Base-by-base conservation (phyloP, 2,329 filamentous ascomycete genomes). In the Penicillium sp. region DNA sequence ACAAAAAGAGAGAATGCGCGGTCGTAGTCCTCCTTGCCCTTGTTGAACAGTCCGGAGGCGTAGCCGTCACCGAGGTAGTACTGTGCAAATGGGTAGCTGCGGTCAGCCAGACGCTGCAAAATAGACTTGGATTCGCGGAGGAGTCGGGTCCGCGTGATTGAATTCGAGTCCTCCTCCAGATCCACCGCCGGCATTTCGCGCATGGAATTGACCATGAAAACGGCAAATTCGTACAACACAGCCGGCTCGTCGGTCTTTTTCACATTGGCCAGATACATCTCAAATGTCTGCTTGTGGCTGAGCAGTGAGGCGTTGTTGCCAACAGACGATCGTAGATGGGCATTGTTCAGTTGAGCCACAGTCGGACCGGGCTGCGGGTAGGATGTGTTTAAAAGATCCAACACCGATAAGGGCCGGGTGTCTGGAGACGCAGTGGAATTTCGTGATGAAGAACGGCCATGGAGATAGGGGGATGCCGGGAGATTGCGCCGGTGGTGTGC, bases 31-130 rank as follows among this genome's bases (percentile, higher is more conserved):
- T 88, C 83, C 61, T 91, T 94, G 47, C 88, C 87, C 66, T 96
- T 97, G 70, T 82, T 94, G 68, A 98, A 97, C 16, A 98, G 74
- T 0, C 93, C 93, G 4, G 91, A 96, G 2, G 89, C 87, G 62
- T 87, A 95, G 1, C 93, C 93, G 62, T 98, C 93, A 14, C 83
- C 93, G 9, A 98, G 80, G 64, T 97, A 97, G 70, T 98, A 98
- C 65, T 98, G 93, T 3, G 93, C 93, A 65, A 96, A 97, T 1
- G 93, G 93, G 63, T 96, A 96, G 31, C 88, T 88, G 42, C 82
- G 83, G 67, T 90, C 91, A 13, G 90, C 78, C 36, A 97, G 76
- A 47, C 83, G 84, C 67, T 94, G 87, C 30, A 98, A 72, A 56
- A 97, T 96, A 45, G 83, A 81, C 60, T 88, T 87, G 43, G 93